A percentile compares a stretch with the other conserved stretches of the same genome.
These are phyloP conservation scores for Phytophthora pinifolia DNA, from an alignment of 352 stramenopile species.

Conservation along the genomic window DNA sequence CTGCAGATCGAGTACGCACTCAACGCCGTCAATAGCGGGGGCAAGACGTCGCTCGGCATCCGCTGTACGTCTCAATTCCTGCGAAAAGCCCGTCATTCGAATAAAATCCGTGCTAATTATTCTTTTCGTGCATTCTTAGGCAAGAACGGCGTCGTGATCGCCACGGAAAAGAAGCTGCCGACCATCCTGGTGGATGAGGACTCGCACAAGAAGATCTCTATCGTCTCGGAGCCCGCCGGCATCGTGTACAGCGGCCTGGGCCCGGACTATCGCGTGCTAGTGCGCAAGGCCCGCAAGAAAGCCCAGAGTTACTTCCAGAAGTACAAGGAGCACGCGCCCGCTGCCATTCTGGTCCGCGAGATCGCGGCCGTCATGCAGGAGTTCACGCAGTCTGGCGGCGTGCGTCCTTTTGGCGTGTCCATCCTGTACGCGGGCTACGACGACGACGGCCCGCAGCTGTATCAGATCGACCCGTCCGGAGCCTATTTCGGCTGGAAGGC, in stretches of 20 bases:
- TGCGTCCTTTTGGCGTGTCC: conserved; percentile 98
- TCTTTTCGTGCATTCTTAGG: conserved; percentile 55
- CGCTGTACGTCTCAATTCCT: conserved; percentile 88
- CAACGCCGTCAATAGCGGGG: conserved; percentile 97
- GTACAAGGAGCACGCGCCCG: conserved; percentile 95
- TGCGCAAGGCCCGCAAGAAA: conserved; percentile 96
- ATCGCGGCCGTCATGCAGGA: conserved; percentile 99
- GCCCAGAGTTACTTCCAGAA: conserved; percentile 95
- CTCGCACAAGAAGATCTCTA: conserved; percentile 96
- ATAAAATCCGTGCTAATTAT: too few relatives aligned
- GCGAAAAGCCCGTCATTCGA: too few relatives aligned
- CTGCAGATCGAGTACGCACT: conserved; percentile 99
- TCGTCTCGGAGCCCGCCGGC: conserved; percentile 89
- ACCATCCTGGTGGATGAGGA: conserved; percentile 95
- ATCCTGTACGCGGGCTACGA: conserved; percentile 98
- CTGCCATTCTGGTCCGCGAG: conserved; percentile 95
- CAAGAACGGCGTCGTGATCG: conserved; percentile 99
- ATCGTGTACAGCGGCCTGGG: conserved; percentile 98
- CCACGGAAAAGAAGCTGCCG: conserved; percentile 98
- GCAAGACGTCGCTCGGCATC: conserved; percentile 98
- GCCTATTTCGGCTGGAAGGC: conserved; percentile 99
- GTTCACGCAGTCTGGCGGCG: conserved; percentile 97
- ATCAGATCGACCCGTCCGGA: conserved; percentile 98
- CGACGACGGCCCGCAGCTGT: conserved; percentile 97
- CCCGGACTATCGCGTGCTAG: conserved; percentile 98